Conservation (phyloP, 805 yeast species). For the Metschnikowia drakensbergensis region DNA sequence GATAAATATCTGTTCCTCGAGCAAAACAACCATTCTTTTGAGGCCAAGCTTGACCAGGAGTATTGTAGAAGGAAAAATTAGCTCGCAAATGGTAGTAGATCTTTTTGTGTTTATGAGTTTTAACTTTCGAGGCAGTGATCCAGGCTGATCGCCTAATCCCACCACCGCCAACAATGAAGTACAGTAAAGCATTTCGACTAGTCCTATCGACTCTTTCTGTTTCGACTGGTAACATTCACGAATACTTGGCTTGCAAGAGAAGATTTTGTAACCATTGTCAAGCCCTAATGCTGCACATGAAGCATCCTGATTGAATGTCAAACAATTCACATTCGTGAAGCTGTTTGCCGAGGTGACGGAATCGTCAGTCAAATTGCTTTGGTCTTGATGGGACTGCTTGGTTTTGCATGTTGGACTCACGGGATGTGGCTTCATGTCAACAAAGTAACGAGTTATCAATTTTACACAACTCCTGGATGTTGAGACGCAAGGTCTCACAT, state of each 20-base stretch:
- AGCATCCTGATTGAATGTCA: constrained; percentile 82
- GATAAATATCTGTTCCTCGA: constrained; percentile 43
- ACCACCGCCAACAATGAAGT: constrained; percentile 85
- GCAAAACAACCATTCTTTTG: constrained; percentile 32
- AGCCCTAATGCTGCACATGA: constrained; percentile 76
- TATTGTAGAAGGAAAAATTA: constrained; percentile 40
- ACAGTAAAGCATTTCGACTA: constrained; percentile 86
- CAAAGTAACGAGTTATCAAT: background rate
- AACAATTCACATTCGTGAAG: constrained; percentile 30
- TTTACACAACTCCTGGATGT: background rate
- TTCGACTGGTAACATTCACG: constrained; percentile 44
- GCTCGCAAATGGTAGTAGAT: constrained; percentile 41
- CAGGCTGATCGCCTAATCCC: constrained; percentile 69
- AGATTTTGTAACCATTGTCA: constrained; percentile 62
- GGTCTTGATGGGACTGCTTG: background rate
- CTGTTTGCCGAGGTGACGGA: background rate
- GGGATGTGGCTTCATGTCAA: constrained; percentile 3
- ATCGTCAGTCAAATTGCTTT: background rate
- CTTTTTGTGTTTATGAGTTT: constrained; percentile 82
- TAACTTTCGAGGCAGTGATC: constrained; percentile 73
- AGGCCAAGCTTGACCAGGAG: constrained; percentile 37
- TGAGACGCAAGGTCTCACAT: background rate
- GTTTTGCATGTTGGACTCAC: constrained; percentile 1
- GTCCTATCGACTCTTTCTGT: constrained; percentile 53
- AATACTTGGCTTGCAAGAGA: constrained; percentile 77